A percentile compares a stretch with the other conserved stretches of the same genome.
Evolutionary conservation across 768 basidiomycete genomes (phyloP).

Genomic region (Tulasnella sp.): DNA sequence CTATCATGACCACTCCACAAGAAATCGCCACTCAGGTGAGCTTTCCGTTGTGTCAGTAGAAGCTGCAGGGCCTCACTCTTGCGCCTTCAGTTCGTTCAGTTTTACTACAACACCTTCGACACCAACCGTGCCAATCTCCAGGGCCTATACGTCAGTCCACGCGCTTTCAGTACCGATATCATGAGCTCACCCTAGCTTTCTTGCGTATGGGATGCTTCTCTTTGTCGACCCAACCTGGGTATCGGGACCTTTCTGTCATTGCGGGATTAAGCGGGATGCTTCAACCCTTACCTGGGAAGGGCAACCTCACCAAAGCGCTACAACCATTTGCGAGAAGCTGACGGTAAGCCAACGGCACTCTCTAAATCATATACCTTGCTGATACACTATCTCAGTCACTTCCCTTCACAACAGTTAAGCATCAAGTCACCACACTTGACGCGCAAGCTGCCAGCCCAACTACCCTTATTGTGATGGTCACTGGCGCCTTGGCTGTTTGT

Average conservation of each 20-base stretch:
- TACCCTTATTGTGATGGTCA: slow-evolving; percentile 74
- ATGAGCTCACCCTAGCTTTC: slow-evolving; percentile 2
- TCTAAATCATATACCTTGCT: not conserved
- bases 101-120: slow-evolving; percentile 82
- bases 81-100: slow-evolving; percentile 52
- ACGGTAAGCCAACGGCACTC: slow-evolving; percentile 43
- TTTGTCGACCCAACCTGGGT: not conserved
- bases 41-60: not conserved
- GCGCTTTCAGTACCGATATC: slow-evolving; percentile 32
- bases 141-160: slow-evolving; percentile 65
- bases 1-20: slow-evolving; percentile 66
- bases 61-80: not conserved
- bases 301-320: slow-evolving; percentile 38
- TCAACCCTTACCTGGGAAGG: slow-evolving; percentile 90
- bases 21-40: slow-evolving; percentile 60
- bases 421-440: slow-evolving; percentile 78
- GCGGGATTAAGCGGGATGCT: slow-evolving; percentile 53
- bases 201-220: not conserved
- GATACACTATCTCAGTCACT: slow-evolving; percentile 48
- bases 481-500: slow-evolving; percentile 74
- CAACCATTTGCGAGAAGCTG: slow-evolving; percentile 68
- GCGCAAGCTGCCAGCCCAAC: slow-evolving; percentile 73
- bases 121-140: slow-evolving; percentile 51
- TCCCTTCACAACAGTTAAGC: slow-evolving; percentile 76
- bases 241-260: slow-evolving; percentile 28